These are phyloP conservation scores for Herpetomonas samuelpessoai DNA, from an alignment of 208 protist species.

Conservation along the genomic window DNA sequence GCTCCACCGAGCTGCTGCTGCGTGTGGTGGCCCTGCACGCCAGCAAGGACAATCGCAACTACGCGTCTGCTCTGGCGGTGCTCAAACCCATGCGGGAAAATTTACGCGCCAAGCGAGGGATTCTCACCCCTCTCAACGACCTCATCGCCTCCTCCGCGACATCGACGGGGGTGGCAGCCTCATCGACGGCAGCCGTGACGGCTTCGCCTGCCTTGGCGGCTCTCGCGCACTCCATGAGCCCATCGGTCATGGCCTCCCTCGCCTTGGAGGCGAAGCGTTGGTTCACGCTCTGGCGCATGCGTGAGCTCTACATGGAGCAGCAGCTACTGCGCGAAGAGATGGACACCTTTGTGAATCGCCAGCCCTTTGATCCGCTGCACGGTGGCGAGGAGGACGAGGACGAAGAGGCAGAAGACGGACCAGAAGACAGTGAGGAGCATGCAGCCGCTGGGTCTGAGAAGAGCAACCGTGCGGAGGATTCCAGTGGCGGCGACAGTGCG, in stretches of 20 bases:
- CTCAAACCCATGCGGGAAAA: slow-evolving; percentile 51
- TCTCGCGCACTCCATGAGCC: background rate
- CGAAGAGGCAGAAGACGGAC: slow-evolving; percentile 10
- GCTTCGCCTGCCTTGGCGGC: slow-evolving; percentile 2
- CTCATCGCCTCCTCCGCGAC: background rate
- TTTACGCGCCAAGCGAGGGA: slow-evolving; percentile 11
- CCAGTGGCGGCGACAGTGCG: too few species aligned
- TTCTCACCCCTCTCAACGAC: slow-evolving; percentile 7
- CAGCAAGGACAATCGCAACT: slow-evolving; percentile 51
- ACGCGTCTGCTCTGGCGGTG: slow-evolving; percentile 62
- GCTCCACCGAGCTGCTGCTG: slow-evolving; percentile 48
- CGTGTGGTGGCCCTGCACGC: slow-evolving; percentile 52
- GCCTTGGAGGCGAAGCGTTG: slow-evolving; percentile 15
- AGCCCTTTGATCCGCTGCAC: slow-evolving; percentile 4
- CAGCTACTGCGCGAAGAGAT: slow-evolving; percentile 37
- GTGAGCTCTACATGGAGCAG: slow-evolving; percentile 46
- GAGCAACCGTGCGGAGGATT: too few species aligned
- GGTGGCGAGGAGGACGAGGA: slow-evolving; percentile 20
- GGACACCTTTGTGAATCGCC: slow-evolving; percentile 13
- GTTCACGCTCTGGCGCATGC: slow-evolving; percentile 28
- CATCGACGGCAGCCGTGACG: slow-evolving; percentile 9
- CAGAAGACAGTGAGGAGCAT: slow-evolving; percentile 4
- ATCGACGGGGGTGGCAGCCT: background rate
- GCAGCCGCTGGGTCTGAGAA: too few species aligned
- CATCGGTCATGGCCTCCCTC: slow-evolving; percentile 1